Evolutionary conservation across 164 flowering plant genomes (phyloP), one percentile per base, ranked within the genome.

Genomic region (Magnolia changhungtana): DNA sequence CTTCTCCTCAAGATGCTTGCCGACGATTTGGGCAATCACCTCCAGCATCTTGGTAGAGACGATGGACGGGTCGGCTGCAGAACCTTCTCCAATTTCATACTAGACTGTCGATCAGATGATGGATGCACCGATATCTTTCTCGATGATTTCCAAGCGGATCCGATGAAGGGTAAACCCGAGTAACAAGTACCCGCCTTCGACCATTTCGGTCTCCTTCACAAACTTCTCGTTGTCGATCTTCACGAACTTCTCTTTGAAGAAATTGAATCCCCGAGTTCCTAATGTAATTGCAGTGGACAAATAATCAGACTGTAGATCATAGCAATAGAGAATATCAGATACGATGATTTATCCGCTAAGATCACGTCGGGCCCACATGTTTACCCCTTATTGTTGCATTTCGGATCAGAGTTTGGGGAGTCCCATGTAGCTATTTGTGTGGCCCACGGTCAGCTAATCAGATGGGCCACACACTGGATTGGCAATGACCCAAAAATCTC

Each of bases 221-320:
- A 82, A 81, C 23, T 76, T 81, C 76, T 77, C 82, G 11, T 84
- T 63, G 51, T 86, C 89, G 14, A 86, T 69, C 74, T 69, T 81
- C 0, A 78, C 80, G 73, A 86, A 87, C 81, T 74, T 82, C 79
- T 88, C 89, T 63, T 78, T 86, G 75, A 72, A 74, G 10, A 29
- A 11, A 37, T 29, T 20, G 69, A 51, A 21, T 23, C 64, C 63
- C 11, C 16, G 61, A 55, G 61, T 55, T 10, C 11, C 61, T 55
- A 55, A 10, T 55, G 7, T 37, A 37, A 37, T 8, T 24, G 5
- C 6, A 11, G 21, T 67, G 16, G 13, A 50, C 23, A 18, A 19
- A 20, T 71, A 21, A 37, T 4, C 45, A 37, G 45, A 37, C 45
- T 5, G 45, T 37, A 37, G 45, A 37, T 37, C 45, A 37, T 3